Conservation (phyloP, 2,329 filamentous ascomycete genomes). For the Mariannaea elegans region DNA sequence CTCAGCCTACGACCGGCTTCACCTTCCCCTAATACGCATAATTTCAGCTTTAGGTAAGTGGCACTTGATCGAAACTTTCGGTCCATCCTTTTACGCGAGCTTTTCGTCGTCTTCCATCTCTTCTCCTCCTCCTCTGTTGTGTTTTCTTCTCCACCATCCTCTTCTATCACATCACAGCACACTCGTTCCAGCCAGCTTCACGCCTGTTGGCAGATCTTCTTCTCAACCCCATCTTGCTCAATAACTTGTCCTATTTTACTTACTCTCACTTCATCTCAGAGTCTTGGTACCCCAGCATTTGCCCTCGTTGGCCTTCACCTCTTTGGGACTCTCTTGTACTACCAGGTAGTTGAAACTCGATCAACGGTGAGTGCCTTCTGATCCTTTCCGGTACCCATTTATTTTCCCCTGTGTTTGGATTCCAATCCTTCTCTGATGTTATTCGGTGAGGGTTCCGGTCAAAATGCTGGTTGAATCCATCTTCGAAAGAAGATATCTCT, state of each 20-base stretch:
- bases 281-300: conserved; percentile 60
- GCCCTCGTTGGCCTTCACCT: conserved; percentile 44
- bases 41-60: conserved; percentile 36
- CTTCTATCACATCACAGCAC: conserved; percentile 53
- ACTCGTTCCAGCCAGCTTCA: conserved; percentile 48
- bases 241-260: conserved; percentile 69
- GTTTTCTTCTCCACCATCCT: conserved; percentile 25
- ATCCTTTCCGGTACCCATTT: background rate
- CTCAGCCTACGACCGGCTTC: conserved; percentile 6
- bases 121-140: conserved; percentile 22
- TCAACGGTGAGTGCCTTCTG: conserved; percentile 38
- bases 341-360: conserved; percentile 41
- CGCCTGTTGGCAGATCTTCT: conserved; percentile 44
- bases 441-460: too few species aligned
- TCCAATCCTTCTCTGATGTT: too few species aligned
- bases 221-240: conserved; percentile 62
- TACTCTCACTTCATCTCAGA: conserved; percentile 64
- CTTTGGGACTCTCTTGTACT: conserved; percentile 40
- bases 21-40: conserved; percentile 20
- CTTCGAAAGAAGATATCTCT: too few species aligned
- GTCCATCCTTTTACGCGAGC: conserved; percentile 1
- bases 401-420: background rate
- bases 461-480: too few species aligned
- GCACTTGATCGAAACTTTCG: conserved; percentile 10
- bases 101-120: conserved; percentile 8